phyloP scores from a whole-genome alignment of 148 eudicot species.

The Simmondsia chinensis region DNA sequence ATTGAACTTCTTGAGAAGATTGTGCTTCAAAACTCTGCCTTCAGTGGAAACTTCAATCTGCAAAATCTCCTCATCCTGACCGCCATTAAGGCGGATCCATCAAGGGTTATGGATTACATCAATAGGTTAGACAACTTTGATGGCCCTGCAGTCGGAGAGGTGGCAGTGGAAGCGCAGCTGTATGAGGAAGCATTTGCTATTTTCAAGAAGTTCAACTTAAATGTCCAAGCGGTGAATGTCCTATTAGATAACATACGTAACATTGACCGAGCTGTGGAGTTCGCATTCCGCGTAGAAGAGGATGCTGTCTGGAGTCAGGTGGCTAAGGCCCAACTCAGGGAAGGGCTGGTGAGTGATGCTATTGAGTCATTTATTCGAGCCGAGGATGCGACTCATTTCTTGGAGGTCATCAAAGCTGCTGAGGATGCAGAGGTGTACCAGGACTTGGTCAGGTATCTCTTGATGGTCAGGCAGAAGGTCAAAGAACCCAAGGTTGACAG shows the following conservation, averaged over 20 bases:
- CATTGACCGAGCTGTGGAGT: slow-evolving; percentile 90
- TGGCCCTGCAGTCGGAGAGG: slow-evolving; percentile 96
- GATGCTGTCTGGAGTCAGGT: slow-evolving; percentile 99
- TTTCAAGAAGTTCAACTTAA: slow-evolving; percentile 91
- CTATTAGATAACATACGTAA: slow-evolving; percentile 65
- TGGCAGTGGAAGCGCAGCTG: slow-evolving; percentile 90
- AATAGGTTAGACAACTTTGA: slow-evolving; percentile 96
- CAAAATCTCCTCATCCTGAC: slow-evolving; percentile 94
- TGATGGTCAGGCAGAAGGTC: slow-evolving; percentile 89
- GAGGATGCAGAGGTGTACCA: slow-evolving; percentile 82
- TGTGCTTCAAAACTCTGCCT: slow-evolving; percentile 96
- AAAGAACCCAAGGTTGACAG: slow-evolving; percentile 98
- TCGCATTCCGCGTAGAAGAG: slow-evolving; percentile 97
- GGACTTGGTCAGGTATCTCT: slow-evolving; percentile 79
- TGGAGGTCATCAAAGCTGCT: slow-evolving; percentile 81
- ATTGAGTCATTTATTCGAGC: slow-evolving; percentile 97
- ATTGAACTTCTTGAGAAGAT: slow-evolving; percentile 96
- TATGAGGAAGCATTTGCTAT: slow-evolving; percentile 95
- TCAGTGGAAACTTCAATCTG: slow-evolving; percentile 92
- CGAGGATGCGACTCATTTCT: slow-evolving; percentile 84
- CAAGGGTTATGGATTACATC: slow-evolving; percentile 93
- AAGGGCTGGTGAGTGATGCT: slow-evolving; percentile 86
- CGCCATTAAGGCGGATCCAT: slow-evolving; percentile 94
- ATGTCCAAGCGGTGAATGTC: slow-evolving; percentile 92
- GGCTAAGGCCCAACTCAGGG: slow-evolving; percentile 87